Evolutionary conservation across 176 grass and related monocot genomes (phyloP), one percentile per base, ranked within the genome.

Genomic region (Eragrostis nindensis): DNA sequence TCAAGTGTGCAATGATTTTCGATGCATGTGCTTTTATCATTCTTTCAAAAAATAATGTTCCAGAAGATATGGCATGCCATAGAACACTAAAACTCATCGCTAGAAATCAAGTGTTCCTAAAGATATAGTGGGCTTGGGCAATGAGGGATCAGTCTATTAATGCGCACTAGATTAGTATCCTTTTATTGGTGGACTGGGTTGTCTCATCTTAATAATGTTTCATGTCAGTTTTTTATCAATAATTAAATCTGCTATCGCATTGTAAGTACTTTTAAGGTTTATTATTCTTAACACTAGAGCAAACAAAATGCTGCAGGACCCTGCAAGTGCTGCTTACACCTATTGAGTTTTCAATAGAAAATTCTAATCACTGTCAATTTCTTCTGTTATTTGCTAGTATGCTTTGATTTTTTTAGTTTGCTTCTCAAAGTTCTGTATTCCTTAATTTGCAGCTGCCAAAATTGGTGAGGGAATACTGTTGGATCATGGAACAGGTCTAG

Each of bases 401-500:
- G 22, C 2, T 69, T 74, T 65, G 8, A 5, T 57, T 71, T n/a
- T n/a, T 21, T 87, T 42, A 46, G 2, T 52, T 38, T 85, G 71
- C 15, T 46, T 46, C 21, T 62, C 66, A 63, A 62, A 19, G 6
- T 84, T 84, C 13, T 82, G 78, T 72, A 18, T 56, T 75, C n/a
- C 9, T 73, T 69, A 82, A 74, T 79, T 52, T 76, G 60, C 77
- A 99, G 96, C 96, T 84, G 96, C 96, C 24, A 91, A 72, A 86
- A 99, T 99, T 70, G 96, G 96, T 13, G 92, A 99, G 73, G 96
- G 96, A 47, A 93, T 95, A 85, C 79, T 95, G 76, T 85, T 99
- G 90, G 96, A 99, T 93, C 96, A 99, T 83, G 96, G 88, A 66
- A 99, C 96, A 19, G 96, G 96, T 79, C 70, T 99, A 79, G 96